Conservation (phyloP, 2,329 filamentous ascomycete species). For the Xylogone sp. region DNA sequence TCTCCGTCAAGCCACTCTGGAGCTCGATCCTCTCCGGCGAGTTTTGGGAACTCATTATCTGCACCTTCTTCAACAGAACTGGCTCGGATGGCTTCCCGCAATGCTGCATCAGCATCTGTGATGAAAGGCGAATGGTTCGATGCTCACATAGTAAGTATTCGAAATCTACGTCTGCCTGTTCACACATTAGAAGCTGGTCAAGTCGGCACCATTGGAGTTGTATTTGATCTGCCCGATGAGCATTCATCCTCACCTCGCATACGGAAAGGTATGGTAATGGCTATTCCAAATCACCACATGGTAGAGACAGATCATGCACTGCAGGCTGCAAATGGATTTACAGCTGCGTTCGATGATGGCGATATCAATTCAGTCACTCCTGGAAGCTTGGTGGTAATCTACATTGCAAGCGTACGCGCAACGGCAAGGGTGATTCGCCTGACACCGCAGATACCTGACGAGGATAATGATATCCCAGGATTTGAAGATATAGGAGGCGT, state of each 20-base stretch:
- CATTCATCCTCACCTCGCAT: conserved; percentile 40
- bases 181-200: conserved; percentile 73
- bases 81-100: conserved; percentile 48
- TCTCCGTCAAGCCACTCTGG: conserved; percentile 34
- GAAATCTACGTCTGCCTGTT: conserved; percentile 83
- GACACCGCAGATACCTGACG: conserved; percentile 19
- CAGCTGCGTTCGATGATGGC: conserved; percentile 64
- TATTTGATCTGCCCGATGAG: conserved; percentile 45
- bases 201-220: conserved; percentile 82
- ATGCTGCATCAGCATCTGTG: conserved; percentile 46
- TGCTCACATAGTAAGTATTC: conserved; percentile 78
- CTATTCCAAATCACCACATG: conserved; percentile 58
- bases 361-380: conserved; percentile 60
- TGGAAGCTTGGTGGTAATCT: conserved; percentile 73
- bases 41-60: conserved; percentile 46
- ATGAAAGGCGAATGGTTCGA: conserved; percentile 71
- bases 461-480: conserved; percentile 32
- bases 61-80: conserved; percentile 52
- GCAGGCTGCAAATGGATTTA: conserved; percentile 64
- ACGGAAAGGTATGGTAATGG: conserved; percentile 81
- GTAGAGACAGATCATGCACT: conserved; percentile 52
- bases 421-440: conserved; percentile 68
- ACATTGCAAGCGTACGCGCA: conserved; percentile 82
- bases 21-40: conserved; percentile 33
- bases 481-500: conserved; percentile 25